Evolutionary conservation across 73 alveolate genomes (phyloP), one percentile per base, ranked within the genome.

Genomic region (Paramecium sexaurelia): DNA sequence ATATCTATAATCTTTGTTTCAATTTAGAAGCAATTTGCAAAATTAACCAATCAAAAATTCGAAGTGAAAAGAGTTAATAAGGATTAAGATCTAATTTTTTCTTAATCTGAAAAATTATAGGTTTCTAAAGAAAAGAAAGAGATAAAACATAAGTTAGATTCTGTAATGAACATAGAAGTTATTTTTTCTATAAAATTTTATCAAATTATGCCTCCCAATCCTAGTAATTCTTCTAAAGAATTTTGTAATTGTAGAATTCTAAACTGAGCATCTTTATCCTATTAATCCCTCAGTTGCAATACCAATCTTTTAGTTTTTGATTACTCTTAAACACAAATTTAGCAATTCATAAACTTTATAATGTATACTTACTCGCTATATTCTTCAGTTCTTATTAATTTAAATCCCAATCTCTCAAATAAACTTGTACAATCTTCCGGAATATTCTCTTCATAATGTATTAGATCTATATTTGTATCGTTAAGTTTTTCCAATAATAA

Each of bases 341-440:
- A 22, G 39, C 83, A 61, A 61, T 61, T 61, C 83, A 61, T 61
- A 29, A 61, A 61, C 29, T 61, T 61, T 29, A 61, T 24, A 29
- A 26, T 26, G 11, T 61, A 61, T 2, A 61, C 45, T 24, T 61
- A 10, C 39, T 61, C 83, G 11, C 43, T 29, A 61, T 61, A 61
- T 24, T 61, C 83, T 32, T 61, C 83, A 29, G 19, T 26, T 26
- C 26, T 61, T 22, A 61, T 26, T 26, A 61, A 19, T 61, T 61
- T 32, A 10, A 29, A 61, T 26, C 83, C 83, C 7, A 61, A 20
- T 61, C 83, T 61, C 47, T 61, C 83, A 29, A 61, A 24, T 61
- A 61, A 61, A 13, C 47, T 61, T 24, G 83, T 11, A 61, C 83
- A 61, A 61, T 61, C 83, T 61, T 61, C 83, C 20, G 26, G 41